Evolutionary conservation across 2,329 filamentous ascomycete species (phyloP), one percentile per base, ranked within the genome.

Genomic region (Herpotrichia juniperi): DNA sequence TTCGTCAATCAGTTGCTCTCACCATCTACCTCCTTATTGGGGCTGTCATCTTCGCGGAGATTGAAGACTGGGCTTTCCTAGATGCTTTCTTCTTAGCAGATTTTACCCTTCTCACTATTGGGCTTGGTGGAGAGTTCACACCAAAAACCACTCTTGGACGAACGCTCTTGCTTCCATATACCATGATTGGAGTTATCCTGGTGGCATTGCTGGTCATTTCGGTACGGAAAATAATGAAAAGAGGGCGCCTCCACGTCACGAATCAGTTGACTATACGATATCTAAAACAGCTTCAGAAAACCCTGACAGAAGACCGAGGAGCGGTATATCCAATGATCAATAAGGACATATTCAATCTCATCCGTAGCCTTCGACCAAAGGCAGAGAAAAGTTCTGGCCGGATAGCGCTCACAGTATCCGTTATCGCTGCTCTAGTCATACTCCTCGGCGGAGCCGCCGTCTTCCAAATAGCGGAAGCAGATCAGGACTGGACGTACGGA

Each of bases 41-140:
- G 6, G 73, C 74, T 2, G 53, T 78, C 17, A 39, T 39, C 35
- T 39, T 39, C 17, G 35, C 35, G 35, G 9, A 39, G 9, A 39
- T 39, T 48, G 78, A 81, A 56, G 72, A 67, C n/a, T 81, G 79
- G 79, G 61, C 71, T 34, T 81, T 75, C 57, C 65, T 81, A 1
- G 76, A 81, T 56, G 74, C 76, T 4, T 71, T 83, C 0, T 83
- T 79, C 58, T 82, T 77, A 72, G 76, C 79, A 4, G 75, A 81
- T 51, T 79, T 79, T 44, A 82, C 80, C 0, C 63, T 81, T 1
- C 72, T 83, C 2, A 82, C 80, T 1, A 72, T 83, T 9, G 80
- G 80, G 3, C 69, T 82, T 11, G 80, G 80, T 26, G 71, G 73
- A 3, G 68, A 76, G 49, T 77, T 74, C 51, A 64, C 69, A 4